Base-by-base conservation (phyloP, 345 rosid species). In the Atalantia buxifolia region DNA sequence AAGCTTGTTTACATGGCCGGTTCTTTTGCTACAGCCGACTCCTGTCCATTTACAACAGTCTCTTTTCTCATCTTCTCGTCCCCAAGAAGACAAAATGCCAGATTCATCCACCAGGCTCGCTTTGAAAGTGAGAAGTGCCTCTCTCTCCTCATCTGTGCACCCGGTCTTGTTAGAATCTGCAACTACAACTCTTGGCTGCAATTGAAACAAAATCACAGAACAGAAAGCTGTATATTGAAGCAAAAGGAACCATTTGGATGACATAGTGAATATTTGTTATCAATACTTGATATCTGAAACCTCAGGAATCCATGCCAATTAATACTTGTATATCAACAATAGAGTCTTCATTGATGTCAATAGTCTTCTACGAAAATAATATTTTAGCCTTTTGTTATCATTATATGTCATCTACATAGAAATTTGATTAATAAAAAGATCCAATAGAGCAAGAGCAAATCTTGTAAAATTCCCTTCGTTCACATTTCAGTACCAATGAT, bases 31-130 rank as follows among this genome's bases (percentile, higher is more conserved):
- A 53, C 84, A 82, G 6, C 4, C 48, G 27, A 82, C 70, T 13
- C 84, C 80, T 30, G 14, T 69, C 81, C 84, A 82, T 28, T 65
- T 74, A 70, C 81, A 74, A 16, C 81, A 78, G 28, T 82, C 79
- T 61, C 69, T n/a, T 66, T 36, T 36, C 4, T 33, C 50, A 35
- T 36, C 21, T 16, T 45, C 42, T 7, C 24, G 21, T 12, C 36
- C 48, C 65, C 76, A 72, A 0, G 65, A 72, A 33, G 45, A 72
- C 10, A 69, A 33, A 42, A 4, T 2, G 57, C 10, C 72, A 13
- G 1, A 1, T 42, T 42, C 72, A 38, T 67, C 71, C 12, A 36
- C 53, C 31, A 67, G 16, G 27, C 71, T 7, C 4, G n/a, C 30
- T 67, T 67, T 67, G 28, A 67, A 38, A 38, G 5, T 7, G 4